Evolutionary conservation across 164 flowering plant species (phyloP), one percentile per base, ranked within the genome.

Genomic region (Litsea cubeba): DNA sequence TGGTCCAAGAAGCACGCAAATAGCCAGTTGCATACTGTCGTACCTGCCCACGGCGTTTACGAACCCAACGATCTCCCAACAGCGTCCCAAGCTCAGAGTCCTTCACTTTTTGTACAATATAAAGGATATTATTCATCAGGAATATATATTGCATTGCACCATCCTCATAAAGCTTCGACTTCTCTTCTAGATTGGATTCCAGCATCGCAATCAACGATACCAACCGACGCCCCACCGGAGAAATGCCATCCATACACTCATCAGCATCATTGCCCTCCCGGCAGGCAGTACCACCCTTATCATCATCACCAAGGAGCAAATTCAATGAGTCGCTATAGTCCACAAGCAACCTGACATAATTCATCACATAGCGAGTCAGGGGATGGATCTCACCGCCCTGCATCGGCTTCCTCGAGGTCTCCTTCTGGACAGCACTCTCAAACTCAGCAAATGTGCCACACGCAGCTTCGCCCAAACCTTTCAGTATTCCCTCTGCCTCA

Each of bases 1-100:
- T 89, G 82, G 80, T 87, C 99, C 99, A 95, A 35, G 95, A 83
- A 72, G 97, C 90, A 76, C 98, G 88, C 3, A 93, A 87, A 76
- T 95, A 95, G 23, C 85, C 76, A 1, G 92, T 93, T 2, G 93
- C 90, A 74, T 86, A 81, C 65, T 91, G 93, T 54, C 92, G 88
- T 10, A 89, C 76, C 82, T 77, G 85, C 58, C 93, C 92, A 23
- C 91, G 85, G 17, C 82, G 93, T 76, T 83, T 90, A 7, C 88
- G 88, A 70, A 95, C 81, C 99, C 99, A 93, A 6, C 83, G 76
- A 75, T 91, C 95, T 12, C 99, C 98, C 76, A 93, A 75, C 46
- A 90, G 82, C 51, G 76, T 85, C 12, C 92, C 76, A 30, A 95
- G 91, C 76, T 95, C 98, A 2, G 96, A 91, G 60, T 84, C 97